These are phyloP conservation scores for Boletus rufocinnamomeus DNA, from an alignment of 768 basidiomycete species.

Conservation along the genomic window DNA sequence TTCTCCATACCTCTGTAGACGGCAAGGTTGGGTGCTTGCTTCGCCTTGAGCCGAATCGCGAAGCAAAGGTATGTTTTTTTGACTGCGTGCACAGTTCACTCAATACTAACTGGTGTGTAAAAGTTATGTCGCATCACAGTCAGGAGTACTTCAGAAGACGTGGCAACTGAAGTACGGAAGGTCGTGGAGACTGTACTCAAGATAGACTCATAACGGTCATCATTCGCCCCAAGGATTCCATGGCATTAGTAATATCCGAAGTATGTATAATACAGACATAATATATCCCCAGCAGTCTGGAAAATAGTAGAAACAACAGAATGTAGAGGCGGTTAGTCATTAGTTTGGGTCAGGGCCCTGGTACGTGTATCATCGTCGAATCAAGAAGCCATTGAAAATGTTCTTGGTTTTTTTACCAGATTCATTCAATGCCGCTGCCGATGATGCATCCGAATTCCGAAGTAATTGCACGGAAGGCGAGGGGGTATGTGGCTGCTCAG, in stretches of 20 bases:
- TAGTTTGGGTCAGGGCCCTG: background rate
- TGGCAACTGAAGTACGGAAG: conserved; percentile 70
- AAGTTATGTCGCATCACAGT: conserved; percentile 93
- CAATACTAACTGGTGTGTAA: conserved; percentile 1
- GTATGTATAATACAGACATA: conserved; percentile 30
- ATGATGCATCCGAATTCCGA: conserved; percentile 8
- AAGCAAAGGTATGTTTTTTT: conserved; percentile 74
- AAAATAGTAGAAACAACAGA: conserved; percentile 9
- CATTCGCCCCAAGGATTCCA: conserved; percentile 2
- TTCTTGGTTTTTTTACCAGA: conserved; percentile 37
- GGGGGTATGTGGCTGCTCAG: conserved; percentile 11
- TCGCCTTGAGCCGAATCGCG: conserved; percentile 91
- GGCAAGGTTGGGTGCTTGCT: conserved; percentile 96
- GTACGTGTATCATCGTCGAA: conserved; percentile 36
- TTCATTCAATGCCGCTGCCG: conserved; percentile 20
- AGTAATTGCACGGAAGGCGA: conserved; percentile 9
- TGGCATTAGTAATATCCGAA: conserved; percentile 15
- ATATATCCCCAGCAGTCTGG: conserved; percentile 16
- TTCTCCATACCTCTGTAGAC: conserved; percentile 85
- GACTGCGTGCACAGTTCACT: background rate
- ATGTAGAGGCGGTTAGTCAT: background rate
- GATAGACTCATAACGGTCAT: conserved; percentile 20
- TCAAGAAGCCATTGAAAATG: conserved; percentile 44
- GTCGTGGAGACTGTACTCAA: conserved; percentile 44
- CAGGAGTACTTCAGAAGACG: conserved; percentile 92